Evolutionary conservation across 2,329 filamentous ascomycete species (phyloP).

Genomic region (Talaromyces sp.): DNA sequence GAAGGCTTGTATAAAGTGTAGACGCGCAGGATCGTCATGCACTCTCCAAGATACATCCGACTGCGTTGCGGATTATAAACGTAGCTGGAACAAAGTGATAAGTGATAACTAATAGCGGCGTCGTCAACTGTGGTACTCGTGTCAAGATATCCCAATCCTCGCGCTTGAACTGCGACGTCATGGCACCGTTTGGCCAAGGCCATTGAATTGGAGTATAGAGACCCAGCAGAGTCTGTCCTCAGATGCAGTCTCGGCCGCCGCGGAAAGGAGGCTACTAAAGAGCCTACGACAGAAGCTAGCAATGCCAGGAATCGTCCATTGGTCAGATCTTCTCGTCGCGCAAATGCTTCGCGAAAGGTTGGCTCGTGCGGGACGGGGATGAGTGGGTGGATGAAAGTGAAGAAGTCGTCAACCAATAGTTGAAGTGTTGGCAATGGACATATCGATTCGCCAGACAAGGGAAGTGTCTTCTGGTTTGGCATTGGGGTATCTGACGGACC

Average conservation of each 20-base stretch:
- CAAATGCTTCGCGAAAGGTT: slow-evolving; percentile 46
- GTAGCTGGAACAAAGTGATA: slow-evolving; percentile 43
- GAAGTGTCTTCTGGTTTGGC: slow-evolving; percentile 32
- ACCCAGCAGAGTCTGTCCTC: slow-evolving; percentile 37
- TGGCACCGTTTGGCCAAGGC: slow-evolving; percentile 45
- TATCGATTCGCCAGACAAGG: slow-evolving; percentile 51
- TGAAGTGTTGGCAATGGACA: slow-evolving; percentile 43
- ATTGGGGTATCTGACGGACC: neutral
- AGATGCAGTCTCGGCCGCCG: slow-evolving; percentile 44
- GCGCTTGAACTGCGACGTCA: slow-evolving; percentile 44
- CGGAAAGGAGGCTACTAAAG: slow-evolving; percentile 47
- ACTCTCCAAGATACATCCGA: slow-evolving; percentile 46
- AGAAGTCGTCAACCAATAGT: slow-evolving; percentile 48
- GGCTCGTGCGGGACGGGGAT: slow-evolving; percentile 49
- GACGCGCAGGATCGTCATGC: slow-evolving; percentile 43
- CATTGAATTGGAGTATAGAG: slow-evolving; percentile 44
- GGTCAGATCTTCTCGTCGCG: slow-evolving; percentile 43
- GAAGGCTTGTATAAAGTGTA: slow-evolving; percentile 35
- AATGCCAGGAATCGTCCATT: slow-evolving; percentile 46
- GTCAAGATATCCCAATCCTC: slow-evolving; percentile 46
- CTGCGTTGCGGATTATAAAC: slow-evolving; percentile 40
- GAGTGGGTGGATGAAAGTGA: slow-evolving; percentile 50
- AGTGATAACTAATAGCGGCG: slow-evolving; percentile 46
- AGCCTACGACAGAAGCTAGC: slow-evolving; percentile 47
- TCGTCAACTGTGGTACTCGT: slow-evolving; percentile 45